Conservation (phyloP, 2,329 filamentous ascomycete species). For the Trichoderma harzianum region DNA sequence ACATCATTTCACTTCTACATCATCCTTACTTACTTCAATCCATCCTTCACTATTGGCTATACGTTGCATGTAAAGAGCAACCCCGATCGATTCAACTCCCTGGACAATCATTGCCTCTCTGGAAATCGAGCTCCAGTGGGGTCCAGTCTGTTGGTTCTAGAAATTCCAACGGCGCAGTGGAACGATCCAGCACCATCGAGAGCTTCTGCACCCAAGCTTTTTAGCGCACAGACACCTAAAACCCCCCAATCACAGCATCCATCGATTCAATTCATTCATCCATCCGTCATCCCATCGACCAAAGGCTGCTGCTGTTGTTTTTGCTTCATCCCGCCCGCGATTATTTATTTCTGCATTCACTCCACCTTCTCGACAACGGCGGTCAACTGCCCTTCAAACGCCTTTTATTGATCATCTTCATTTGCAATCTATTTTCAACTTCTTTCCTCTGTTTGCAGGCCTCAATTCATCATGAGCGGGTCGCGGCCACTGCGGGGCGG, state of each 20-base stretch:
- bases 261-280: background rate
- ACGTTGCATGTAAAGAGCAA: background rate
- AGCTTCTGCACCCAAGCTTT: background rate
- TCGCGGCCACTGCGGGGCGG: conserved; percentile 63
- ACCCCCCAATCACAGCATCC: background rate
- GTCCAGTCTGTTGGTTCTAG: background rate
- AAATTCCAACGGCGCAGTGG: background rate
- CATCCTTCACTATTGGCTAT: background rate
- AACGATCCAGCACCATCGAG: conserved; percentile 8
- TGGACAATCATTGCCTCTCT: background rate
- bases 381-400: background rate
- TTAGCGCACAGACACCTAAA: background rate
- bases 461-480: conserved; percentile 40
- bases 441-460: background rate
- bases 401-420: background rate
- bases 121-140: background rate
- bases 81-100: background rate
- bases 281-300: background rate
- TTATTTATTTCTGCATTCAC: conserved; percentile 3
- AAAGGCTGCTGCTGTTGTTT: background rate
- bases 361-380: background rate
- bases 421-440: background rate
- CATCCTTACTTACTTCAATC: background rate
- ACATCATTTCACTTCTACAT: background rate
- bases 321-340: background rate